Evolutionary conservation across 352 stramenopile species (phyloP).

Genomic region (Globisporangium mamillatum): DNA sequence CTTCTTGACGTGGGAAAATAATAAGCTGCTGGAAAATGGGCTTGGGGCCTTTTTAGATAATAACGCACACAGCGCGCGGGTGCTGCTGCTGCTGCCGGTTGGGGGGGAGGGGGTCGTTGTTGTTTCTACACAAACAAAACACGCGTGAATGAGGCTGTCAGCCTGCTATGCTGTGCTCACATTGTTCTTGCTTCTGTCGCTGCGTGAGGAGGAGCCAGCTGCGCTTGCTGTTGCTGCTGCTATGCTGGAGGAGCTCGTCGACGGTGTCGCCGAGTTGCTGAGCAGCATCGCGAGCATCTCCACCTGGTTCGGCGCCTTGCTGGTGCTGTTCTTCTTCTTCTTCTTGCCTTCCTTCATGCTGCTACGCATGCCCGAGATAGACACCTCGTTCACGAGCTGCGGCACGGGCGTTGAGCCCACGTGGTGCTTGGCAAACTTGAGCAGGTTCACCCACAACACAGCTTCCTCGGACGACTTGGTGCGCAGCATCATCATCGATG

Average conservation of each 20-base stretch:
- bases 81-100: not conserved
- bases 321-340: slow-evolving; percentile 27
- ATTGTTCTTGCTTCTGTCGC: not conserved
- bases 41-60: slow-evolving; percentile 7
- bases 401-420: slow-evolving; percentile 22
- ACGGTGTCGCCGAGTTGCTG: slow-evolving; percentile 26
- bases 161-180: slow-evolving; percentile 10
- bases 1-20: not conserved
- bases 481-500: slow-evolving; percentile 57
- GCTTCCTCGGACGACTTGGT: slow-evolving; percentile 53
- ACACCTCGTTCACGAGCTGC: slow-evolving; percentile 22
- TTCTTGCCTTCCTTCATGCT: slow-evolving; percentile 33
- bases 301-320: slow-evolving; percentile 28
- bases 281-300: slow-evolving; percentile 43
- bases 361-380: slow-evolving; percentile 16
- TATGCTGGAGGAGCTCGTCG: slow-evolving; percentile 1
- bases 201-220: not conserved
- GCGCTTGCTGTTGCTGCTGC: slow-evolving; percentile 8
- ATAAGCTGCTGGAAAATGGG: slow-evolving; percentile 2
- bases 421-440: slow-evolving; percentile 62
- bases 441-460: slow-evolving; percentile 72
- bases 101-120: too few relatives aligned
- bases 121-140: not conserved
- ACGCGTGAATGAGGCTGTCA: not conserved
- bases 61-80: slow-evolving; percentile 2